Base-by-base conservation (phyloP, 108 stramenopile genomes). In the Nannochloropsis salina region DNA sequence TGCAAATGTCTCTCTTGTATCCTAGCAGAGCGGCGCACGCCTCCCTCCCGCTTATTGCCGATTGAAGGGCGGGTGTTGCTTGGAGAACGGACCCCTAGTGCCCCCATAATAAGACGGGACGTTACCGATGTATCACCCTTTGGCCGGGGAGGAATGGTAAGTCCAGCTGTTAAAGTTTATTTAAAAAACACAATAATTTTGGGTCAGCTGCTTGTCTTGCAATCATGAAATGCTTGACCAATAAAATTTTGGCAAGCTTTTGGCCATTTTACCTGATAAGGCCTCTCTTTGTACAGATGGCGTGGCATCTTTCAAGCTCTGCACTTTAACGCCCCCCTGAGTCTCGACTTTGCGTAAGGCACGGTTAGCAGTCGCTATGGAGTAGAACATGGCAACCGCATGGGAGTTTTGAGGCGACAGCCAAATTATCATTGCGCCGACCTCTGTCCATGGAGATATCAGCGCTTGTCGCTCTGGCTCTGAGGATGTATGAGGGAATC, bases 31-130 rank as follows among this genome's bases (percentile, higher is more conserved):
- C 61, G 61, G 15, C 61, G 15, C 8, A 74, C 61, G 20, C 61
- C 61, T 6, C 61, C 61, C 15, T n/a, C 61, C 61, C 20, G 2
- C 61, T 4, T 8, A 74, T n/a, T 6, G 6, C 6, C 61, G 61
- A 74, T 74, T 15, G 61, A 15, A 74, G 61, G 61, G 15, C 61
- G 61, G 61, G 61, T 74, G n/a, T n/a, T 74, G 61, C 61, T 74
- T 15, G 61, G 61, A n/a, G 61, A 74, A 74, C 61, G 61, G n/a
- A 74, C n/a, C 20, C 61, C 61, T n/a, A 74, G 61, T 2, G 61
- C 61, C 6, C 61, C 61, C 61, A 74, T 15, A 8, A 74, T 74
- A n/a, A 74, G 61, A 74, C 61, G 61, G n/a, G 61, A 74, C 20
- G 61, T 15, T n/a, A 74, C 61, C 20, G 61, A 15, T 2, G 61